Conservation (phyloP, 768 basidiomycete genomes). For the Tulasnella sp. region DNA sequence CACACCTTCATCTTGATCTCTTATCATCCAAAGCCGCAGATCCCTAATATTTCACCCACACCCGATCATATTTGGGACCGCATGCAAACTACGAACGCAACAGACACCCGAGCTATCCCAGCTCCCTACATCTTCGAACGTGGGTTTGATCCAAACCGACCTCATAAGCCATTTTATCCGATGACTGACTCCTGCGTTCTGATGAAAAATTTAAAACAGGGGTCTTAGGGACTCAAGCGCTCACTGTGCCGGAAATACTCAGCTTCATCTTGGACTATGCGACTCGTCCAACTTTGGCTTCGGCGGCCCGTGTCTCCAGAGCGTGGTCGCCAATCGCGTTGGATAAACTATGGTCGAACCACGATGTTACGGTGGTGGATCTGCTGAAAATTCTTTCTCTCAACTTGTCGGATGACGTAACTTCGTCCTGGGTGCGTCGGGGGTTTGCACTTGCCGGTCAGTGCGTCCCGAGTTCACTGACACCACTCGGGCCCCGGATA, state of each 20-base stretch:
- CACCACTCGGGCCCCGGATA: background rate
- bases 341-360: background rate
- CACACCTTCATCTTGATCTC: too few species aligned
- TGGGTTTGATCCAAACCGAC: background rate
- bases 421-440: background rate
- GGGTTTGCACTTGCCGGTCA: background rate
- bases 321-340: background rate
- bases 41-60: too few species aligned
- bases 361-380: background rate
- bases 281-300: background rate
- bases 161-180: background rate
- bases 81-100: background rate
- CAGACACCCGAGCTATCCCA: background rate
- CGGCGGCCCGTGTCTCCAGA: background rate
- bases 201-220: background rate
- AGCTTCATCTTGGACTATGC: background rate
- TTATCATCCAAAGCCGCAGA: too few species aligned
- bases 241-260: background rate
- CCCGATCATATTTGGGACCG: too few species aligned
- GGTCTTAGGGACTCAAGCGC: background rate
- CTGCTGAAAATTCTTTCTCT: background rate
- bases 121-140: background rate
- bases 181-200: background rate
- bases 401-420: too few species aligned
- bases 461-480: background rate